Percentiles rank a stretch among this genome's conserved stretches.
Conservation (phyloP, 2,329 filamentous ascomycete species). For the Botrytis cinerea region DNA sequence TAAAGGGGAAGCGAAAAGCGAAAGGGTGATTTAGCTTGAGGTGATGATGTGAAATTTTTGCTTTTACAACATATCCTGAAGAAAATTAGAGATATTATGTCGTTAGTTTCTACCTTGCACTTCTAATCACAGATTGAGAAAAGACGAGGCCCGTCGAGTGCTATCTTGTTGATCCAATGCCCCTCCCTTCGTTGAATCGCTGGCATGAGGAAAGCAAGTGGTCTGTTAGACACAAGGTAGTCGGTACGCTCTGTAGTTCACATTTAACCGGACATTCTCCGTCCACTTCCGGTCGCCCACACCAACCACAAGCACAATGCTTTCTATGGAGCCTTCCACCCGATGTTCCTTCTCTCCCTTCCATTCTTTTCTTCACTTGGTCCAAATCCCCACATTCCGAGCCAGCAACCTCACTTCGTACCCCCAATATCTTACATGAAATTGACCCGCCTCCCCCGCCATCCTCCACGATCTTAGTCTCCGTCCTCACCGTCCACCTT, state of each 20-base stretch:
- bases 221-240: neutral
- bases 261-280: constrained; percentile 11
- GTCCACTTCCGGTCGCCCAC: constrained; percentile 1
- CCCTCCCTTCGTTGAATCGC: neutral
- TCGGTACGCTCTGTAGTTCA: neutral
- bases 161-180: neutral
- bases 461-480: neutral
- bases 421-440: neutral
- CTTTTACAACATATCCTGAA: neutral
- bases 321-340: neutral
- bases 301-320: neutral
- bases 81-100: neutral
- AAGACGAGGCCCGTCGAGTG: neutral
- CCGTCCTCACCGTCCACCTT: constrained; percentile 19
- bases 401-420: neutral
- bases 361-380: neutral
- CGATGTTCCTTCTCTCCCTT: neutral
- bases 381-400: neutral
- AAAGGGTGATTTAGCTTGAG: neutral
- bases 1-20: neutral
- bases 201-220: neutral
- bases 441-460: neutral
- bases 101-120: neutral
- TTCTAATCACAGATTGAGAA: neutral
- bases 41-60: neutral